Conservation (phyloP, 495 filamentous ascomycete genomes). For the Sphaerosporella brunnea region DNA sequence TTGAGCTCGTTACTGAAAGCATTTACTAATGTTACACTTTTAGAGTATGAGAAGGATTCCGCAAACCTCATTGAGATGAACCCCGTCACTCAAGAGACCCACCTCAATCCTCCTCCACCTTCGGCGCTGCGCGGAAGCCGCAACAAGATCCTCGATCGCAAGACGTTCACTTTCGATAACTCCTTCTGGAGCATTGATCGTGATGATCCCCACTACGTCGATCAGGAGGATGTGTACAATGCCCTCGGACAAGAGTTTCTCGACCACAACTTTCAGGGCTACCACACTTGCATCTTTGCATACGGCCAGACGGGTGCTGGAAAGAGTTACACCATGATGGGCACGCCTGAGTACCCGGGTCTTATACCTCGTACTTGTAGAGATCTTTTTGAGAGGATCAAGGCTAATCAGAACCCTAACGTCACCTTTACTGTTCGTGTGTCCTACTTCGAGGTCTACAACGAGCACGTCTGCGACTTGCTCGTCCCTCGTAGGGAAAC, state of each 20-base stretch:
- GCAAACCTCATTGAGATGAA: slow-evolving; percentile 84
- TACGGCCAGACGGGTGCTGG: slow-evolving; percentile 97
- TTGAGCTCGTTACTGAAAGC: not conserved
- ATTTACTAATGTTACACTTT: slow-evolving; percentile 27
- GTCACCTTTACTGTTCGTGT: slow-evolving; percentile 93
- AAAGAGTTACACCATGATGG: slow-evolving; percentile 99
- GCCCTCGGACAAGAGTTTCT: slow-evolving; percentile 89
- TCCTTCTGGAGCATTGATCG: slow-evolving; percentile 88
- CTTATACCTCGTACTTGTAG: slow-evolving; percentile 95
- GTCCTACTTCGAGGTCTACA: slow-evolving; percentile 98
- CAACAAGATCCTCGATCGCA: slow-evolving; percentile 68
- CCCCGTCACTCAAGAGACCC: slow-evolving; percentile 63
- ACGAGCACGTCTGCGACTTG: slow-evolving; percentile 93
- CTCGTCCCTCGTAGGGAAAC: slow-evolving; percentile 59
- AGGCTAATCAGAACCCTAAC: slow-evolving; percentile 61
- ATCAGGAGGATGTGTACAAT: slow-evolving; percentile 89
- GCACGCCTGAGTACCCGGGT: slow-evolving; percentile 63
- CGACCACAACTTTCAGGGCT: slow-evolving; percentile 98
- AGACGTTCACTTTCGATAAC: slow-evolving; percentile 87
- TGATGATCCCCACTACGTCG: slow-evolving; percentile 55
- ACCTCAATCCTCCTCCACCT: slow-evolving; percentile 48
- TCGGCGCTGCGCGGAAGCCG: slow-evolving; percentile 50
- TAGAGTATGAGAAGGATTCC: slow-evolving; percentile 62
- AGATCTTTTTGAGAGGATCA: slow-evolving; percentile 89
- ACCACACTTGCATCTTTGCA: slow-evolving; percentile 97